Base-by-base conservation (phyloP, 495 filamentous ascomycete genomes). In the Ramalina intermedia region DNA sequence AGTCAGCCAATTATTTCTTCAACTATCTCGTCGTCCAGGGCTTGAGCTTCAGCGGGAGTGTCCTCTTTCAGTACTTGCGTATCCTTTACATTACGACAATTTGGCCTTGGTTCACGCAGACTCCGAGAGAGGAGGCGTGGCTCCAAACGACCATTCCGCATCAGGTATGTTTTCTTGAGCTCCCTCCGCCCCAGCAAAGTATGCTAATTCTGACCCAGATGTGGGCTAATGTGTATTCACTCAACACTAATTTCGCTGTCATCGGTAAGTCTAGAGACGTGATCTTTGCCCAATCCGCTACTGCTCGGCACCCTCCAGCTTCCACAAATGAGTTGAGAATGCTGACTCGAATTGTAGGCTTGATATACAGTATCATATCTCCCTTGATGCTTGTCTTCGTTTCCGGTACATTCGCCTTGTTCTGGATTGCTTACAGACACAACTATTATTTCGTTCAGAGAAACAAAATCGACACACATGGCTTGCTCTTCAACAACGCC, bases 11-110 rank as follows among this genome's bases (percentile, higher is more conserved):
- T 61, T 96, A 95, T 64, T 98, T 96, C 69, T 96, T 95, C 71
- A 87, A 85, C 12, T 98, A 98, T 70, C 87, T 98, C 78, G 81
- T 96, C 61, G 78, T 98, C 26, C 91, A 96, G 59, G 84, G 87
- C 12, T 70, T 98, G 56, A 85, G 84, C 50, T 85, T 85, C 57
- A 93, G 86, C 63, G 88, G 91, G 26, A 87, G 86, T 58, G 85
- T 87, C 12, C 68, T 98, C 16, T 70, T 94, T 17, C 91, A 98
- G 58, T 80, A 93, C 51, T 76, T 78, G 23, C 78, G 77, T 24
- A 66, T 94, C 2, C 53, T 91, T 47, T 91, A 98, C 66, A 84
- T 68, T 49, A 98, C 91, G 1, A 85, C 88, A 2, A 76, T 93
- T 46, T 78, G 84, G 58, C 94, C 94, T 58, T 96, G 87, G 80